These are phyloP conservation scores for Clavispora asparagi DNA, from an alignment of 805 yeast species.

Conservation along the genomic window DNA sequence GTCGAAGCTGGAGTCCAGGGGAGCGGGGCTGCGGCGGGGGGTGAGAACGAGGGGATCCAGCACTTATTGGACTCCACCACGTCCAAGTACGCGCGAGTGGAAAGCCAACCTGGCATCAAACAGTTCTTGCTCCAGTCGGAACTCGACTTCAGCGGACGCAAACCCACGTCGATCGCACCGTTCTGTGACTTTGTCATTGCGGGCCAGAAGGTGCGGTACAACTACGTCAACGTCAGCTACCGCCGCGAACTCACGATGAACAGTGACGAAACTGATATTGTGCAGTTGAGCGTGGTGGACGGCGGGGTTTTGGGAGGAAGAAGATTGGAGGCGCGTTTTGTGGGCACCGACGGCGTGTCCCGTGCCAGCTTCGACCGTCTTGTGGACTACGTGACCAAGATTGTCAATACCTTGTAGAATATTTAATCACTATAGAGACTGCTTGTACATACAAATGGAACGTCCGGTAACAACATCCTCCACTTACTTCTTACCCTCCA, in stretches of 20 bases:
- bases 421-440: not conserved
- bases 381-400: constrained; percentile 17
- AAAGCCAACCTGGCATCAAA: constrained; percentile 38
- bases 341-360: constrained; percentile 14
- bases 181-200: constrained; percentile 32
- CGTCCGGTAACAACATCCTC: not conserved
- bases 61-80: constrained; percentile 10
- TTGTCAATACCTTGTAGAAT: constrained; percentile 13
- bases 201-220: constrained; percentile 38
- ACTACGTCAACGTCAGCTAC: constrained; percentile 39
- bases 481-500: constrained; percentile 39
- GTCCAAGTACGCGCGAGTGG: constrained; percentile 23
- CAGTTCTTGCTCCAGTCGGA: constrained; percentile 32
- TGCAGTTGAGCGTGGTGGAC: constrained; percentile 45
- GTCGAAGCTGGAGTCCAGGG: not conserved
- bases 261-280: constrained; percentile 25
- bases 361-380: constrained; percentile 21
- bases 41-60: not conserved
- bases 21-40: not conserved
- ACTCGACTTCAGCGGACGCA: constrained; percentile 38
- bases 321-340: constrained; percentile 30
- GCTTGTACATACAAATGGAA: not conserved
- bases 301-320: constrained; percentile 60
- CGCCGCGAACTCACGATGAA: constrained; percentile 42
- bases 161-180: constrained; percentile 33